These are phyloP conservation scores for Cenococcum geophilum DNA, from an alignment of 495 filamentous ascomycete genomes.

Conservation along the genomic window DNA sequence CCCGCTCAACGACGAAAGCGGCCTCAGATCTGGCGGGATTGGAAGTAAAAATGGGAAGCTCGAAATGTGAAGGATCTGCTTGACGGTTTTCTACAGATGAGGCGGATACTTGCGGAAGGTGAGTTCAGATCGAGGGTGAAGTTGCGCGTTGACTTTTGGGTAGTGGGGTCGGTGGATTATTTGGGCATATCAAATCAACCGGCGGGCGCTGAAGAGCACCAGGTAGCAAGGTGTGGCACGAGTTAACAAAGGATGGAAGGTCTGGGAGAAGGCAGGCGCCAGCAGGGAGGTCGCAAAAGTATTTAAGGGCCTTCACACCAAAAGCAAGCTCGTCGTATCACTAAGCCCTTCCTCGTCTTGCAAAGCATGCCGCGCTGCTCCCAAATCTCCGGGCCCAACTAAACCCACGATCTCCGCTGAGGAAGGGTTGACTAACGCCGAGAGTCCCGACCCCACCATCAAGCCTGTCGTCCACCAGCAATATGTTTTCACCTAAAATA, in stretches of 20 bases:
- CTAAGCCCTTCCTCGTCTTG: constrained; percentile 26
- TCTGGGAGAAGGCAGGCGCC: not conserved
- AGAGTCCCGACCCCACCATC: constrained; percentile 18
- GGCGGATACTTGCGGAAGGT: constrained; percentile 13
- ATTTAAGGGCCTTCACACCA: constrained; percentile 18
- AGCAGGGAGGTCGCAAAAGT: not conserved
- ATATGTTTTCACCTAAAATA: not conserved
- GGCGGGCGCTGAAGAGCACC: constrained; percentile 3
- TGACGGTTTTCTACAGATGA: not conserved
- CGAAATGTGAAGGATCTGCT: not conserved
- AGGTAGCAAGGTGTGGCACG: not conserved
- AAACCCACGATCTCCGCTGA: constrained; percentile 16
- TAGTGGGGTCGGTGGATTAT: constrained; percentile 20
- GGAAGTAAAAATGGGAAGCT: constrained; percentile 8
- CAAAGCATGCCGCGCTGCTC: constrained; percentile 22
- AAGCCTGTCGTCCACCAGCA: not conserved
- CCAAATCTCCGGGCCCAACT: constrained; percentile 17
- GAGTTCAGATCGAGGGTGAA: constrained; percentile 8
- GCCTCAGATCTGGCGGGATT: constrained; percentile 13
- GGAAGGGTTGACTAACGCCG: constrained; percentile 22
- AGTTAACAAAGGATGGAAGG: not conserved
- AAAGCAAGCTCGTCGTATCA: constrained; percentile 24
- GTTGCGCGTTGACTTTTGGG: constrained; percentile 8
- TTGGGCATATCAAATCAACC: constrained; percentile 12
- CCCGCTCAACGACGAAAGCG: constrained; percentile 6